Percentiles rank a stretch among this genome's conserved stretches.
phyloP scores from a whole-genome alignment of 805 yeast genomes.

The Spathaspora sp. region DNA sequence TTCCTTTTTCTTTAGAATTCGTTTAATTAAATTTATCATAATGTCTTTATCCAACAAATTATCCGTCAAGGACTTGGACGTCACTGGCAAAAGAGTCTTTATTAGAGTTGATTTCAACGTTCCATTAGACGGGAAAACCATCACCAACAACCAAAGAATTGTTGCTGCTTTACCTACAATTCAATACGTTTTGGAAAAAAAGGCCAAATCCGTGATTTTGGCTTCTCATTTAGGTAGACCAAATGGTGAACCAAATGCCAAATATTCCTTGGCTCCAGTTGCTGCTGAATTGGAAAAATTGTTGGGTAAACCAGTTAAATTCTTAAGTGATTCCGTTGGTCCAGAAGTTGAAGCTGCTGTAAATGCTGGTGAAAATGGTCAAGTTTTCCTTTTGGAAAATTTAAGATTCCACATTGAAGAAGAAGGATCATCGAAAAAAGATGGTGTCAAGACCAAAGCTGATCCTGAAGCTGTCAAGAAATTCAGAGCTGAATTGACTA shows the following conservation, averaged over 20 bases:
- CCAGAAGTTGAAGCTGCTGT: constrained; percentile 80
- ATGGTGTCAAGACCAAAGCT: constrained; percentile 94
- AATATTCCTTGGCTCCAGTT: constrained; percentile 92
- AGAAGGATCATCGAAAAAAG: constrained; percentile 79
- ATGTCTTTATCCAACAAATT: constrained; percentile 95
- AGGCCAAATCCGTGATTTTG: constrained; percentile 86
- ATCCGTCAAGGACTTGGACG: constrained; percentile 86
- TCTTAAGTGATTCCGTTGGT: constrained; percentile 92
- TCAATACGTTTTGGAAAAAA: constrained; percentile 86
- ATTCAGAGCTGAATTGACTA: constrained; percentile 87
- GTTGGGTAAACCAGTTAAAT: constrained; percentile 66
- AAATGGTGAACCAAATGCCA: constrained; percentile 83
- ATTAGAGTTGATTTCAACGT: constrained; percentile 97
- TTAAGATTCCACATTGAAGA: constrained; percentile 98
- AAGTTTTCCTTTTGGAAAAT: constrained; percentile 90
- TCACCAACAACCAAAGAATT: constrained; percentile 99
- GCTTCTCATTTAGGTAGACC: constrained; percentile 99
- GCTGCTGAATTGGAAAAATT: constrained; percentile 82
- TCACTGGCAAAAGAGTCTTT: constrained; percentile 91
- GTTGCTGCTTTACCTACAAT: constrained; percentile 99
- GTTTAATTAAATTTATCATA: neutral
- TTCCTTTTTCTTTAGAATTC: neutral
- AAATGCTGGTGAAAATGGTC: constrained; percentile 69
- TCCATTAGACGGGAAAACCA: constrained; percentile 91
- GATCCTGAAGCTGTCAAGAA: constrained; percentile 74